These are phyloP conservation scores for Dothideomycetes sp. DNA, from an alignment of 2,329 filamentous ascomycete genomes.

Conservation along the genomic window DNA sequence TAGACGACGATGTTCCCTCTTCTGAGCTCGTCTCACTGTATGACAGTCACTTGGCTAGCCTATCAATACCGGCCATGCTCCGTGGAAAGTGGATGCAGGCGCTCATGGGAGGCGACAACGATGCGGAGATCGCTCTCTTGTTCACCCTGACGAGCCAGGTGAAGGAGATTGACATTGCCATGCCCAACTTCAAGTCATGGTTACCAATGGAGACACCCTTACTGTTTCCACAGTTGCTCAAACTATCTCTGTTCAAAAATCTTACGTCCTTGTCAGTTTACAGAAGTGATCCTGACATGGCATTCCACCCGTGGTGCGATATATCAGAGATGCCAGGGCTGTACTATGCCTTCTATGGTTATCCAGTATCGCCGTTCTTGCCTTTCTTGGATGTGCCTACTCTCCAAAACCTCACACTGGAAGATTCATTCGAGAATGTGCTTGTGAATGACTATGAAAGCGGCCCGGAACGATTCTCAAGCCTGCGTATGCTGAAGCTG, in stretches of 20 bases:
- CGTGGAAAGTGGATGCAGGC: not conserved
- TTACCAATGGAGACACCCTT: not conserved
- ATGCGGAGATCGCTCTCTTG: not conserved
- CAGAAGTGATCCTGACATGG: not conserved
- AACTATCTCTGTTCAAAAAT: too few species aligned
- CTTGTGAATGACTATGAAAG: not conserved
- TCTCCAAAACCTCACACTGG: not conserved
- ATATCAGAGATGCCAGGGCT: not conserved
- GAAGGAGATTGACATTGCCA: not conserved
- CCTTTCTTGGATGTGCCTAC: not conserved
- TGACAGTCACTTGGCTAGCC: not conserved
- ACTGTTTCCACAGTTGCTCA: not conserved
- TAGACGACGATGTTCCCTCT: not conserved
- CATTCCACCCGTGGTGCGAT: not conserved
- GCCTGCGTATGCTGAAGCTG: too few species aligned
- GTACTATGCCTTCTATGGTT: not conserved
- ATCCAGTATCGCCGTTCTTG: too few species aligned
- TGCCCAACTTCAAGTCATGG: conserved; percentile 3
- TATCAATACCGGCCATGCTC: not conserved
- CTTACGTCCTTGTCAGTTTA: not conserved
- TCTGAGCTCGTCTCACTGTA: not conserved
- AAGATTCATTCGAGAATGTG: not conserved
- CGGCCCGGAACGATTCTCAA: too few species aligned
- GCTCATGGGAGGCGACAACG: not conserved
- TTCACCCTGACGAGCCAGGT: not conserved